Conservation (phyloP, 305 asterid genomes). For the Striga hermonthica region DNA sequence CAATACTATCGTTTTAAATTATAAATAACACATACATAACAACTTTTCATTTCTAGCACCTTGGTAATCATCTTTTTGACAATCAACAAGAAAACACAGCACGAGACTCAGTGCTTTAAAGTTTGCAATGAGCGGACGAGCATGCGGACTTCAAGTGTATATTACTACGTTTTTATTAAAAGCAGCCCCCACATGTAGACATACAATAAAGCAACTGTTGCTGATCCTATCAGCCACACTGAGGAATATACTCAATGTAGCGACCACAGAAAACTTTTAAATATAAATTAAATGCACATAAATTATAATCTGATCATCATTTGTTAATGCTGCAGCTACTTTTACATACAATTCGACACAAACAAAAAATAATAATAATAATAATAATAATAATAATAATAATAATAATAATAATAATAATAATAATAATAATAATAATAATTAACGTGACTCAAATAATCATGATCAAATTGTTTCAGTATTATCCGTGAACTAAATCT, state of each 20-base stretch:
- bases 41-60: background rate
- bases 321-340: constrained; percentile 4
- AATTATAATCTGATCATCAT: background rate
- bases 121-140: background rate
- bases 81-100: background rate
- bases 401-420: too few species aligned
- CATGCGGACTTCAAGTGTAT: constrained; percentile 4
- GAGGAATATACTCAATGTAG: constrained; percentile 5
- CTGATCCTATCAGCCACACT: background rate
- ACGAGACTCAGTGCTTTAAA: background rate
- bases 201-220: background rate
- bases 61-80: background rate
- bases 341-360: background rate
- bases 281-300: background rate
- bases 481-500: constrained; percentile 20
- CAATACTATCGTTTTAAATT: background rate
- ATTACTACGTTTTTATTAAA: background rate
- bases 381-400: background rate
- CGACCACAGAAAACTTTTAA: background rate
- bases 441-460: background rate
- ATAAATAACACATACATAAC: background rate
- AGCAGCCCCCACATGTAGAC: background rate
- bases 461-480: background rate
- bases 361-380: background rate
- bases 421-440: too few species aligned